Evolutionary conservation across 1,139 yeast species (phyloP).

Genomic region (Yamadazyma sp.): DNA sequence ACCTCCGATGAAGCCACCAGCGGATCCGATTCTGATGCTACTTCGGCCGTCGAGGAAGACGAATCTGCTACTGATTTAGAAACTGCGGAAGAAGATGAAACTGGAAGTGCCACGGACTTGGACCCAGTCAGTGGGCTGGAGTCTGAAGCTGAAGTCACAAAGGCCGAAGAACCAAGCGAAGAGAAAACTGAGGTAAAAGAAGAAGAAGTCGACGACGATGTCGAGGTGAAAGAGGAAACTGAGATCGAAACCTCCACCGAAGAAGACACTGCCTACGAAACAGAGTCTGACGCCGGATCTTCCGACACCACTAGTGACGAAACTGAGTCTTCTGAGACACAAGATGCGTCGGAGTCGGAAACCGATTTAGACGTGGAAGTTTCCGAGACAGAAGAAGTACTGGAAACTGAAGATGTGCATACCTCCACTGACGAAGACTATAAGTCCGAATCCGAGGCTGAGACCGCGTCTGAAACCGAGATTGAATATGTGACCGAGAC

Average conservation of each 20-base stretch:
- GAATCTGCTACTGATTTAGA: neutral
- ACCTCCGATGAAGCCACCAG: neutral
- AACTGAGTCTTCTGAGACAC: conserved; percentile 4
- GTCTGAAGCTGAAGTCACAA: neutral
- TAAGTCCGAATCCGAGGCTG: conserved; percentile 4
- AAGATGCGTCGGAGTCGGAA: conserved; percentile 5
- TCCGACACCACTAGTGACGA: conserved; percentile 1
- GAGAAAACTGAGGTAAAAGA: too few species aligned
- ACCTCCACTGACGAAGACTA: conserved; percentile 5
- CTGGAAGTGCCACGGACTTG: conserved; percentile 4
- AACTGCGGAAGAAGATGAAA: neutral
- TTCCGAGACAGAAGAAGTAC: neutral
- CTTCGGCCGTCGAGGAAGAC: too few species aligned
- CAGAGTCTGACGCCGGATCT: conserved; percentile 6
- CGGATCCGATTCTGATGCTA: neutral
- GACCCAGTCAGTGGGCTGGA: conserved; percentile 5
- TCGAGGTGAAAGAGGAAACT: conserved; percentile 1
- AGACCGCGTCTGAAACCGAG: conserved; percentile 7
- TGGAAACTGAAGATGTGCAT: conserved; percentile 1
- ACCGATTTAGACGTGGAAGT: conserved; percentile 1
- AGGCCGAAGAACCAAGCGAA: neutral
- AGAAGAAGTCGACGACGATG: too few species aligned
- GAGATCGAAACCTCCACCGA: neutral
- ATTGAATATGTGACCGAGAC: conserved; percentile 4
- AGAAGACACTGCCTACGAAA: conserved; percentile 6